Conservation (phyloP, 345 rosid genomes). For the Citrus reticulata region DNA sequence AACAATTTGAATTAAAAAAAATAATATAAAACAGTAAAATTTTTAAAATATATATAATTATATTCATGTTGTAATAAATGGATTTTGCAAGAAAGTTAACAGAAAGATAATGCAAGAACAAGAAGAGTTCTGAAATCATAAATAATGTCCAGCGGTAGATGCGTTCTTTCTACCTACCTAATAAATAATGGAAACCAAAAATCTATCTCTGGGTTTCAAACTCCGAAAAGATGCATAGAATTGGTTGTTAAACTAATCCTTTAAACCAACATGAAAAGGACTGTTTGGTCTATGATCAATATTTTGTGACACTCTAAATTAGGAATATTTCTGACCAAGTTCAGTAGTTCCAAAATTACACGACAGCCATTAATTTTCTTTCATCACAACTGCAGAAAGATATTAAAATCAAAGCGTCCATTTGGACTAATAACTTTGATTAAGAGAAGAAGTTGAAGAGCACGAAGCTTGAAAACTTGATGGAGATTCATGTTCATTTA, state of each 20-base stretch:
- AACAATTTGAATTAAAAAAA: too few relatives aligned
- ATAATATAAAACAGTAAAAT: not conserved
- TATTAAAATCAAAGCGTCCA: not conserved
- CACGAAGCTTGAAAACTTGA: not conserved
- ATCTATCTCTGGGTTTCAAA: not conserved
- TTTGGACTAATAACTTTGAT: not conserved
- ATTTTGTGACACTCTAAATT: not conserved
- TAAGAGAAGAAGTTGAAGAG: not conserved
- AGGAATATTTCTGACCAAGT: not conserved
- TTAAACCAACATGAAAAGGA: not conserved
- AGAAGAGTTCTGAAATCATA: not conserved
- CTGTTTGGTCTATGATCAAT: not conserved
- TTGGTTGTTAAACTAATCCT: not conserved
- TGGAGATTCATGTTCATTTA: not conserved
- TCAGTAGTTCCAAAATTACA: not conserved
- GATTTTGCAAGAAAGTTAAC: not conserved
- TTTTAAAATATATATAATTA: too few relatives aligned
- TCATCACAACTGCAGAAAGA: not conserved
- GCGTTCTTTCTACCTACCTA: slow-evolving; percentile 19
- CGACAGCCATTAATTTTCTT: not conserved
- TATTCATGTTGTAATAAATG: not conserved
- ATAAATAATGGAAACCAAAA: not conserved
- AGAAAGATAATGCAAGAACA: not conserved
- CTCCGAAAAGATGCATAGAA: not conserved
- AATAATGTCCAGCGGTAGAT: slow-evolving; percentile 3